Evolutionary conservation across 805 yeast species (phyloP).

Genomic region (Ogataea saltuana): DNA sequence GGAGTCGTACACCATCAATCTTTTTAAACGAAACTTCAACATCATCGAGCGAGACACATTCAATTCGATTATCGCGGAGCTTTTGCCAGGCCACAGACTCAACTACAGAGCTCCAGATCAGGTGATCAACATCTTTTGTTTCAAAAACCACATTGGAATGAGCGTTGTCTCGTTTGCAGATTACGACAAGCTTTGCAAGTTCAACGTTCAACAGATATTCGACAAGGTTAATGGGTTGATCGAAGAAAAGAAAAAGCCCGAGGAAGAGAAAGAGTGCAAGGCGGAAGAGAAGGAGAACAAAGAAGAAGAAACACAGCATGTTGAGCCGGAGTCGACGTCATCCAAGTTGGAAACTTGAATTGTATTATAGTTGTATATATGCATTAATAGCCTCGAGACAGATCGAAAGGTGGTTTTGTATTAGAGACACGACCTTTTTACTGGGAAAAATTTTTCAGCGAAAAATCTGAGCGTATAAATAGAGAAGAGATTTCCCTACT

Average conservation of each 20-base stretch:
- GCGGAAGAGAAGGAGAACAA: constrained; percentile 1
- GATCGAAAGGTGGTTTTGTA: neutral
- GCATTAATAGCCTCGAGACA: neutral
- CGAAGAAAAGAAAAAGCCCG: constrained; percentile 7
- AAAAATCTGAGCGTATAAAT: neutral
- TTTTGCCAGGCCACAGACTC: constrained; percentile 61
- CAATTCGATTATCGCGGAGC: constrained; percentile 52
- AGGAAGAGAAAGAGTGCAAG: constrained; percentile 5
- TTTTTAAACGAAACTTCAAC: constrained; percentile 76
- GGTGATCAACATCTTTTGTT: constrained; percentile 82
- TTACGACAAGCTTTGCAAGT: constrained; percentile 62
- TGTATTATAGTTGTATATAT: constrained; percentile 1
- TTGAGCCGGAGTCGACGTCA: neutral
- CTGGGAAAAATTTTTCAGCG: constrained; percentile 2
- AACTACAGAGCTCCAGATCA: constrained; percentile 80
- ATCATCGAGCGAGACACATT: constrained; percentile 70
- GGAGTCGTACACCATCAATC: constrained; percentile 73
- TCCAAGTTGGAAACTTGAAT: no score
- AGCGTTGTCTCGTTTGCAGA: constrained; percentile 62
- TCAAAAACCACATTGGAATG: constrained; percentile 85
- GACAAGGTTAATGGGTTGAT: constrained; percentile 40
- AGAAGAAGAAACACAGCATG: neutral
- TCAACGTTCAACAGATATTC: constrained; percentile 80
- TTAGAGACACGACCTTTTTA: constrained; percentile 4
- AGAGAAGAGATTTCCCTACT: neutral